Base-by-base conservation (phyloP, 2,329 filamentous ascomycete species). In the Fusarium euwallaceae region DNA sequence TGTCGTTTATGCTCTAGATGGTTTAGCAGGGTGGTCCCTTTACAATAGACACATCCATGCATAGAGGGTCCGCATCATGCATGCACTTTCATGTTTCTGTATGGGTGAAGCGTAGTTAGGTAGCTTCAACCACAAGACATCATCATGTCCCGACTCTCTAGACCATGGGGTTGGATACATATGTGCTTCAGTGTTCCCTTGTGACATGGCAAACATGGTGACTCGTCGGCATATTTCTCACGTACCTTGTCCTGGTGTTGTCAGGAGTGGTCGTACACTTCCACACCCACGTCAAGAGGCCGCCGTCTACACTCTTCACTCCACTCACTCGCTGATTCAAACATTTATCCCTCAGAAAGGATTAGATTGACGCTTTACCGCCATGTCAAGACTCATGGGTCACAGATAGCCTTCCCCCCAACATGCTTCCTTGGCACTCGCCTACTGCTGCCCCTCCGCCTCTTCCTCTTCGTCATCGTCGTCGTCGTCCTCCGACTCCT, bases 401-500 rank as follows among this genome's bases (percentile, higher is more conserved):
- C 39, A 4, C 14, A 45, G n/a, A 55, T 37, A 53, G 63, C 27
- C 39, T 59, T 12, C 9, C 32, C 51, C 43, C 63, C 56, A 58
- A 63, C 61, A 67, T 69, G 43, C 29, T 9, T 24, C 68, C 69
- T 51, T 64, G 41, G 61, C 69, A 61, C 53, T 67, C 53, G 27
- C 27, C 73, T 76, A 76, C 70, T 71, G 64, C 43, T 66, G 62
- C 62, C 58, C 74, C 70, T 79, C 69, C 69, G 64, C 74, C 67
- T 74, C 70, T 27, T 72, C 72, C n/a, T 79, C 76, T 55, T 78
- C 74, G 62, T 79, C 76, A 67, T 78, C 72, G 48, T 53, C 48
- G 48, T 53, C 76, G 16, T 81, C 78, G 43, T 78, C 78, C 12
- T 78, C 78, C 11, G 80, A 82, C 10, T 82, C 79, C 17, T 83